Base-by-base conservation (phyloP, 179 eudicot genomes). In the Silene coronaria region DNA sequence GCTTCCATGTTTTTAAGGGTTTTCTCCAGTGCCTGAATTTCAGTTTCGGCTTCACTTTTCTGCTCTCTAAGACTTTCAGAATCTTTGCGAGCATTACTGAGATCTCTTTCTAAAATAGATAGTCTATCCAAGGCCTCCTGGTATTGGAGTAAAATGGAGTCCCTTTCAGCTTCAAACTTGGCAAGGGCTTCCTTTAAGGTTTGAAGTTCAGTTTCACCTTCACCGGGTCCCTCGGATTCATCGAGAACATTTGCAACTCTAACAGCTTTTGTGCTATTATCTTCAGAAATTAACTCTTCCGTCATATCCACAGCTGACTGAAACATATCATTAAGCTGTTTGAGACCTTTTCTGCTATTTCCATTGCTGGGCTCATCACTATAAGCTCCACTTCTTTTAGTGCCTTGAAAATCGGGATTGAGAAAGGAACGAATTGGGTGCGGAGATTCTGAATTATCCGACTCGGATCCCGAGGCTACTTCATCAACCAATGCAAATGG, bases 241-340 rank as follows among this genome's bases (percentile, higher is more conserved):
- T 51, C 76, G 71, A 71, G 76, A 67, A 76, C 83, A 34, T 46
- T 30, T 22, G 30, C 36, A 67, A 23, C 55, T 68, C 32, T 71
- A 61, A 60, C 82, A 6, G 67, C 75, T 71, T 80, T 82, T 57
- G 68, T 24, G 69, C 34, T 74, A 30, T 73, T 78, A 64, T 86
- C 88, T n/a, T 77, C 77, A 27, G 79, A 72, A 59, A 76, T 83
- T 3, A 75, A 61, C 77, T 77, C 85, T 58, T 76, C 77, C 5
- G 75, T 32, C 23, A 22, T 70, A 23, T 14, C 65, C 70, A 80
- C 87, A 62, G 71, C 78, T 7, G 80, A 77, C 68, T 67, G 85
- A 78, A 91, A 82, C 84, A 91, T 85, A 74, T 87, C 91, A 51
- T 85, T 82, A 10, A 89, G 83, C 79, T 89, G 93, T 77, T 88